Evolutionary conservation across 169 alveolate species (phyloP), one percentile per base, ranked within the genome.

Genomic region (Cyclospora cayetanensis): DNA sequence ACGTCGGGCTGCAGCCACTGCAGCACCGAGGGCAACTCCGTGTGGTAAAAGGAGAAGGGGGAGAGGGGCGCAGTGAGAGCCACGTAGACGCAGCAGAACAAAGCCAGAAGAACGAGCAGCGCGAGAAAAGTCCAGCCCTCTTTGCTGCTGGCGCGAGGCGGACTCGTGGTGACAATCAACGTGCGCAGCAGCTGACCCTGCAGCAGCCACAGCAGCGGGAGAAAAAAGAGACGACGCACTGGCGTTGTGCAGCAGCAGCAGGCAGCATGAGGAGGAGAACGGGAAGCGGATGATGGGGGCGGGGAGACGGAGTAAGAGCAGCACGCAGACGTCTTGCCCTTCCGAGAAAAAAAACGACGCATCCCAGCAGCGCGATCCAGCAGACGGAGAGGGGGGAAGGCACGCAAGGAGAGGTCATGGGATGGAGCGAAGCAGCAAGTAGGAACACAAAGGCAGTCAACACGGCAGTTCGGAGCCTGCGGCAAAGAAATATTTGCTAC

Each of bases 141-240:
- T 63, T 93, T 93, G 80, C 97, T 96, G 34, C 97, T 34, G 27
- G 82, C 77, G 20, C 92, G 91, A 50, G 86, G 90, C 18, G 92
- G 80, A 31, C 84, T 91, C 25, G 92, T 52, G 0, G 99, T 96
- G 92, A 96, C 97, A 42, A 98, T 94, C n/a, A 98, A 97, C n/a
- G 99, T 98, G 90, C 99, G 93, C 79, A 99, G 98, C 84, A 99
- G 92, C 92, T 99, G 98, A 18, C 99, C 99, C 95, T 68, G 80
- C 11, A 68, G 0, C 77, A 65, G 41, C 77, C 25, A 42, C 77
- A 65, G 77, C 77, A 7, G 77, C 41, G 31, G 15, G 53, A 4
- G 60, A 12, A 46, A 22, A 12, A 46, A 46, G 20, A 46, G 60
- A 12, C n/a, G n/a, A n/a, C n/a, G n/a, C n/a, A n/a, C n/a, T 98